A percentile compares a stretch with the other conserved stretches of the same genome.
These are phyloP conservation scores for Phallus indusiatus DNA, from an alignment of 768 basidiomycete species.

Conservation along the genomic window DNA sequence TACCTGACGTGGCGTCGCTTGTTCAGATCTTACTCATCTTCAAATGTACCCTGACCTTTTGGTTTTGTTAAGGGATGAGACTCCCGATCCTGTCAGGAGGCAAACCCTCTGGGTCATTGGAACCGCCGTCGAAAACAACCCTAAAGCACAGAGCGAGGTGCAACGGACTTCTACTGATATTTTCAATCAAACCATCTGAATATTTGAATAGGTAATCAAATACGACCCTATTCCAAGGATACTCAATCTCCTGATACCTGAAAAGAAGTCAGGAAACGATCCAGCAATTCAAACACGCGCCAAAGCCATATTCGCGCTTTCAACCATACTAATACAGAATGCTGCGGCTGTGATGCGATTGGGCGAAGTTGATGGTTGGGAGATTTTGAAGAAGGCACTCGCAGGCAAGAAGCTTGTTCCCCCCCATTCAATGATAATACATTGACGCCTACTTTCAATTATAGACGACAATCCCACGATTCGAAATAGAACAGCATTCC, in stretches of 20 bases:
- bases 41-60: no score
- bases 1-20: neutral
- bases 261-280: slow-evolving; percentile 12
- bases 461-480: slow-evolving; percentile 68
- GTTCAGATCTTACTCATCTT: neutral
- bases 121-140: slow-evolving; percentile 85
- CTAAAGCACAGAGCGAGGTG: slow-evolving; percentile 47
- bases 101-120: slow-evolving; percentile 81
- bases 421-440: neutral
- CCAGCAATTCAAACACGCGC: slow-evolving; percentile 33
- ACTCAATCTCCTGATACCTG: slow-evolving; percentile 33
- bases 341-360: slow-evolving; percentile 52
- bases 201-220: slow-evolving; percentile 1
- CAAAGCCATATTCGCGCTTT: slow-evolving; percentile 78
- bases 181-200: neutral
- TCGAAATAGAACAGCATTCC: slow-evolving; percentile 73
- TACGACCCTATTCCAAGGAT: slow-evolving; percentile 56
- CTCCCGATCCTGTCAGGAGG: slow-evolving; percentile 48
- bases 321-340: slow-evolving; percentile 71
- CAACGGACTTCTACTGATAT: slow-evolving; percentile 10
- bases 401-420: no score
- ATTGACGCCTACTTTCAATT: neutral
- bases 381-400: slow-evolving; percentile 21
- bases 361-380: slow-evolving; percentile 51
- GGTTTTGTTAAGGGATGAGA: no score